These are phyloP conservation scores for Pythium pyrilobum DNA, from an alignment of 352 stramenopile species.

Conservation along the genomic window DNA sequence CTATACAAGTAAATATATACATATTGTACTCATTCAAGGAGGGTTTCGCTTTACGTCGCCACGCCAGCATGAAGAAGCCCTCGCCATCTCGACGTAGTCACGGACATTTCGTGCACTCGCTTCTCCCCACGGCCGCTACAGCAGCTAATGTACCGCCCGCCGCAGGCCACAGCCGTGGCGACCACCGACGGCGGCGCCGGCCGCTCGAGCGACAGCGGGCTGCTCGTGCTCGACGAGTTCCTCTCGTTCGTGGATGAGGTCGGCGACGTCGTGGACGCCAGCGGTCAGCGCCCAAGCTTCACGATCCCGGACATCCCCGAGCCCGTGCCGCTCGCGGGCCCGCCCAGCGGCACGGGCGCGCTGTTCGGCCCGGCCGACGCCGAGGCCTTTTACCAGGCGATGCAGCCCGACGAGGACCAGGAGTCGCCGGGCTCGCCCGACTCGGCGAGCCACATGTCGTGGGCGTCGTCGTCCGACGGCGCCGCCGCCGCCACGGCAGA, in stretches of 20 bases:
- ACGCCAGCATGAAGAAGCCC: too few species aligned
- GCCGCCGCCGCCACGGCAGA: background rate
- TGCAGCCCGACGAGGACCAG: background rate
- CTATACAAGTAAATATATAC: too few species aligned
- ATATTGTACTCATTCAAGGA: too few species aligned
- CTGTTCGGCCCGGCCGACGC: conserved; percentile 1
- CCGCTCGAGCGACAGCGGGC: conserved; percentile 3
- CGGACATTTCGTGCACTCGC: background rate
- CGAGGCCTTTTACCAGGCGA: conserved; percentile 6
- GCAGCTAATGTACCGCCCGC: too few species aligned
- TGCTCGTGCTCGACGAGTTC: conserved; percentile 19
- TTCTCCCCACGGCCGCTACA: background rate
- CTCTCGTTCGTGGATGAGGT: conserved; percentile 19
- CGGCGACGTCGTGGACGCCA: conserved; percentile 10
- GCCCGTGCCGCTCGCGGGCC: conserved; percentile 5
- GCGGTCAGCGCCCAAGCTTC: background rate
- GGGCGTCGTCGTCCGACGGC: background rate
- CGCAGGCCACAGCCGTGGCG: background rate
- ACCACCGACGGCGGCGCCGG: background rate
- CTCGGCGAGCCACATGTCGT: background rate
- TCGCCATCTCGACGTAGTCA: too few species aligned
- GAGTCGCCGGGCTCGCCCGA: conserved; percentile 4
- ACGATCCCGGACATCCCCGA: background rate
- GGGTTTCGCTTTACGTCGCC: too few species aligned
- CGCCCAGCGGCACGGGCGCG: too few species aligned